phyloP scores from a whole-genome alignment of 2,329 filamentous ascomycete species.

The Amauroascus niger region DNA sequence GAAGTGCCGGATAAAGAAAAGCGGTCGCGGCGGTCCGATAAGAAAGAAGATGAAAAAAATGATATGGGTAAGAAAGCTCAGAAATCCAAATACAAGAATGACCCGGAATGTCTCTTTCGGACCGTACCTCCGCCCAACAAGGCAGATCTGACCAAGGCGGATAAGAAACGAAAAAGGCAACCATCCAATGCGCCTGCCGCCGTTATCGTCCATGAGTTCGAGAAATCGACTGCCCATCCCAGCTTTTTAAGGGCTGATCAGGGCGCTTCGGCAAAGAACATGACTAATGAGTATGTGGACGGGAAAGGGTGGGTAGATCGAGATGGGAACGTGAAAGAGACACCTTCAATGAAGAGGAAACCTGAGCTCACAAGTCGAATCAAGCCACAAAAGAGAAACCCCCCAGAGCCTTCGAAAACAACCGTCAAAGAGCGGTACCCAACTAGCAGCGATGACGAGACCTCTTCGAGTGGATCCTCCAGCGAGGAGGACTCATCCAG shows the following conservation, averaged over 20 bases:
- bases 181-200: conserved; percentile 53
- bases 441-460: conserved; percentile 24
- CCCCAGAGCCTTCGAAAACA: conserved; percentile 14
- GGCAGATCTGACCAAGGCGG: conserved; percentile 23
- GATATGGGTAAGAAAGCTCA: conserved; percentile 49
- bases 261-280: conserved; percentile 37
- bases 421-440: conserved; percentile 22
- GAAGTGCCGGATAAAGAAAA: conserved; percentile 43
- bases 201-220: conserved; percentile 75
- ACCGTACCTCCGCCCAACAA: conserved; percentile 59
- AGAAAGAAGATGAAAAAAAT: conserved; percentile 43
- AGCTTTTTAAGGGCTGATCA: conserved; percentile 60
- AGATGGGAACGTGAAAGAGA: conserved; percentile 58
- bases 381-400: conserved; percentile 14
- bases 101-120: conserved; percentile 75
- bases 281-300: conserved; percentile 61
- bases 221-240: conserved; percentile 71
- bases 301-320: conserved; percentile 83
- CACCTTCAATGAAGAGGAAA: conserved; percentile 5
- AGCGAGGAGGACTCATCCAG: conserved; percentile 24
- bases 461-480: conserved; percentile 21
- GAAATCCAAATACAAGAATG: conserved; percentile 68
- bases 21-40: conserved; percentile 38
- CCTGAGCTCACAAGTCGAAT: conserved; percentile 3
- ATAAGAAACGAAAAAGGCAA: conserved; percentile 48